Base-by-base conservation (phyloP, 2,329 filamentous ascomycete genomes). In the Cadophora malorum region DNA sequence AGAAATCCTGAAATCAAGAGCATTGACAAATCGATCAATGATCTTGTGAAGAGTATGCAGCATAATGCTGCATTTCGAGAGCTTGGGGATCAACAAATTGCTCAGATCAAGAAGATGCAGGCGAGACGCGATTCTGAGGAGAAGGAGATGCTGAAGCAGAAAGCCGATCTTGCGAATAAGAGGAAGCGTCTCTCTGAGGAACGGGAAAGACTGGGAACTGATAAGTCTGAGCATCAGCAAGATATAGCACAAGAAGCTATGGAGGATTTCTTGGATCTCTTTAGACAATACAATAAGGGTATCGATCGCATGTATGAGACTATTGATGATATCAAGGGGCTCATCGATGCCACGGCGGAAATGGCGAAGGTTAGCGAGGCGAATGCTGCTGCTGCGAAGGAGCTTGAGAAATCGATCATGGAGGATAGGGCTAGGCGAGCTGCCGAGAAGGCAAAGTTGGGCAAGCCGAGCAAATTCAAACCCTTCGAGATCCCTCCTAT, bases 81-180 rank as follows among this genome's bases (percentile, higher is more conserved):
- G 55, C 16, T 21, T 35, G n/a, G 14, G 3, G 55, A 41, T 1
- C 19, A 35, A 9, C 33, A 58, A 21, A 35, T 58, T 41, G 33
- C 31, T 14, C 1, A 41, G n/a, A 58, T 58, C 31, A 58, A 33
- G 23, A n/a, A 23, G 3, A 41, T 35, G 55, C 55, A 41, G 21
- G 55, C 33, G 6, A 38, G 9, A 58, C 55, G 55, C 2, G 33
- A 58, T 38, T n/a, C 55, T 41, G 31, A 35, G 5, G 55, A 58
- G 55, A 58, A 38, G 31, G 55, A 58, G n/a, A 58, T 58, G 55
- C 19, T 58, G 33, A 12, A 23, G 33, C 35, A 35, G n/a, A 38
- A 38, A 10, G 35, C 21, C 3, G 33, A 21, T 8, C 55, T 58
- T 19, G 55, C 35, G 6, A 35, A 4, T 8, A 58, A 38, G 55